Base-by-base conservation (phyloP, 306 rosid species). In the Erythrophleum fordii region DNA sequence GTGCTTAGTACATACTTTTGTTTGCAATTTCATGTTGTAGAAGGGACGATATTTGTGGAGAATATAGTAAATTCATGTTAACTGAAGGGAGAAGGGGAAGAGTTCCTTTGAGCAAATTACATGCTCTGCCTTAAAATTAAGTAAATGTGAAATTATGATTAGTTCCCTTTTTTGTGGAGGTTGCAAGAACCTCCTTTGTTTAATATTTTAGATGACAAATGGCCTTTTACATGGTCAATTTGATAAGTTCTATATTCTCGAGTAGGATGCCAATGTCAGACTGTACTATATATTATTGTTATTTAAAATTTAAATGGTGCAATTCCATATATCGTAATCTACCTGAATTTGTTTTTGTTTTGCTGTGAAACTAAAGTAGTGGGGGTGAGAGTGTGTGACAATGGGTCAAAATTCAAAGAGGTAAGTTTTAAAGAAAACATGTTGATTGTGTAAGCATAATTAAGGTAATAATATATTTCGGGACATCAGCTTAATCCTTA, bases 1-100 rank as follows among this genome's bases (percentile, higher is more conserved):
- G 99, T 91, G 77, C 69, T 34, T 7, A 41, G 17, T 68, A 44
- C 13, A 20, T 5, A 22, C 48, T 78, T 81, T 8, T 23, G 42
- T 83, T 52, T 7, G n/a, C 39, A 46, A 37, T 60, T 51, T 79
- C 45, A 72, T 58, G 25, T 46, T 18, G 46, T 52, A 41, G 45
- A 48, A 70, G 28, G 28, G 26, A 17, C 39, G 31, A 41, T 18
- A 62, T 52, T 78, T 20, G 3, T 18, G 44, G 67, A 59, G 39
- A 78, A 64, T 69, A 49, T 68, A 60, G 26, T 68, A 14, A 25
- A 26, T 31, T n/a, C 58, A 37, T 77, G 80, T 76, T 52, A 69
- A 70, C 25, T 76, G 25, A 70, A 76, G 51, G 46, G 75, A 72
- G 56, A 23, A 10, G 51, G 68, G 59, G 5, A 8, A 26, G 56